phyloP scores from a whole-genome alignment of 805 yeast genomes.

The Barnettozyma siamensis region DNA sequence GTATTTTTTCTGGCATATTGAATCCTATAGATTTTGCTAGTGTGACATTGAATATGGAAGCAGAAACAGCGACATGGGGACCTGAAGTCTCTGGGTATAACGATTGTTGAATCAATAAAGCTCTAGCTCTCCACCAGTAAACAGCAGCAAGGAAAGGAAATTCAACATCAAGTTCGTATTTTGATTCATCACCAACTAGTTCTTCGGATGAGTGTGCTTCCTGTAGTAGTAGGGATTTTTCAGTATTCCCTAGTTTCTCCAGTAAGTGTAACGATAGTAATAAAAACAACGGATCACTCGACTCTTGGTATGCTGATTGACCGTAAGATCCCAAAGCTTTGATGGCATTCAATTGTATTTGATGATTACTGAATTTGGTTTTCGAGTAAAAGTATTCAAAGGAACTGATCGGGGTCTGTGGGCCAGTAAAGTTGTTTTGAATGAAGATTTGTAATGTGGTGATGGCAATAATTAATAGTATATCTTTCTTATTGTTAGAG shows the following conservation, averaged over 20 bases:
- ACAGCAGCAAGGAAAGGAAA: constrained; percentile 36
- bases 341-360: constrained; percentile 25
- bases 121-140: constrained; percentile 75
- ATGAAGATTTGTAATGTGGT: constrained; percentile 61
- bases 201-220: constrained; percentile 26
- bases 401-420: constrained; percentile 42
- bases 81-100: constrained; percentile 60
- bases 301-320: constrained; percentile 61
- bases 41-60: constrained; percentile 28
- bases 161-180: constrained; percentile 5
- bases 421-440: constrained; percentile 82
- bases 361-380: constrained; percentile 5
- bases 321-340: constrained; percentile 52
- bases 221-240: constrained; percentile 26
- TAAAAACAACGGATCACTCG: constrained; percentile 43
- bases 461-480: constrained; percentile 32
- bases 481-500: constrained; percentile 7
- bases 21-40: constrained; percentile 15
- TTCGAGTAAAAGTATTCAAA: constrained; percentile 24
- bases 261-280: constrained; percentile 39
- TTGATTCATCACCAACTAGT: constrained; percentile 15
- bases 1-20: constrained; percentile 26
- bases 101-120: constrained; percentile 57
- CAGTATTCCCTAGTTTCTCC: constrained; percentile 31
- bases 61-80: constrained; percentile 30